Evolutionary conservation across 345 rosid species (phyloP), one percentile per base, ranked within the genome.

Genomic region (Erodium maritimum): DNA sequence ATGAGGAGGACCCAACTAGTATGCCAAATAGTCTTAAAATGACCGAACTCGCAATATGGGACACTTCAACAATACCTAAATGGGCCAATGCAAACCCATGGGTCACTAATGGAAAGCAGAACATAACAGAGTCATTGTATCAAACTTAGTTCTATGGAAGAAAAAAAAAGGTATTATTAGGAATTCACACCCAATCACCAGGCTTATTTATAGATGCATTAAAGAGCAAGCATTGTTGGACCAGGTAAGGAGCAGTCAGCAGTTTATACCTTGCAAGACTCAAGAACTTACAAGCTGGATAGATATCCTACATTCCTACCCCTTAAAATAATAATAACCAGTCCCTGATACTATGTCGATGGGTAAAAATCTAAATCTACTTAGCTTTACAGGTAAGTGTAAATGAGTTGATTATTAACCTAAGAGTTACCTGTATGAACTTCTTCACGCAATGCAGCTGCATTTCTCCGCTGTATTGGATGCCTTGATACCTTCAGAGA

Each of bases 381-480:
- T 29, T 29, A 29, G 37, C 5, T 29, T 29, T 29, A 29, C 37
- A 29, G 5, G 5, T 6, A 51, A 51, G 19, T 1, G 19, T 17
- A 10, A 17, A 51, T 51, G 54, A 3, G 5, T 51, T 19, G 17
- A 17, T 42, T 20, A 18, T 29, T 19, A 56, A 67, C 33, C 55
- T 20, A 60, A 54, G 46, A 48, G 52, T 68, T 77, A 89, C 99
- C 91, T 63, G 54, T 24, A 63, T 68, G 56, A 56, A 69, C 77
- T 54, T 76, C 67, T 56, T 70, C 69, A 16, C 34, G 57, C 62
- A 52, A 37, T 71, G 67, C 54, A 56, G 68, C 48, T 56, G 56
- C 65, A 63, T 65, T 77, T 73, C 95, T 86, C 69, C 70, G 79
- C 75, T 81, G 93, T 37, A 77, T 63, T 25, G 79, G 79, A 52